These are phyloP conservation scores for Nevesoporus exiguus DNA, from an alignment of 768 basidiomycete species.

Conservation along the genomic window DNA sequence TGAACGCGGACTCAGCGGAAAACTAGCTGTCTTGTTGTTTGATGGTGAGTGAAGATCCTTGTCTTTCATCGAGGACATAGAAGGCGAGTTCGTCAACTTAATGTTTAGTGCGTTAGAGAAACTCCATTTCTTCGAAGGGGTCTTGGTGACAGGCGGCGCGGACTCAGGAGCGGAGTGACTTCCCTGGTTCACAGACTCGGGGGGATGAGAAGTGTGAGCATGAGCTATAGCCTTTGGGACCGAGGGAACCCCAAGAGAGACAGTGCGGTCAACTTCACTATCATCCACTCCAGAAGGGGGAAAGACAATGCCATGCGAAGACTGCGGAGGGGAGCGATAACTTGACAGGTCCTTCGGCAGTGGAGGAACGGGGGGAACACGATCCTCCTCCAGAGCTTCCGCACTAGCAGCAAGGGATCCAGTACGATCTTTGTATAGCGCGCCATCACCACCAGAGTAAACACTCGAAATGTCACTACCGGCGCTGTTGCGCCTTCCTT, in stretches of 20 bases:
- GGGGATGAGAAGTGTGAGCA: conserved; percentile 34
- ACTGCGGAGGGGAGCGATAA: conserved; percentile 66
- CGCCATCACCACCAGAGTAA: conserved; percentile 61
- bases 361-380: conserved; percentile 92
- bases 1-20: conserved; percentile 64
- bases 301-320: conserved; percentile 52
- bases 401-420: conserved; percentile 56
- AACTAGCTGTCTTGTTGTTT: conserved; percentile 46
- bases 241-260: conserved; percentile 51
- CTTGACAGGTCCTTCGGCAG: conserved; percentile 85
- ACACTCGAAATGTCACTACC: conserved; percentile 81
- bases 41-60: conserved; percentile 33
- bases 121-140: conserved; percentile 96
- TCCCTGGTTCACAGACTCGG: conserved; percentile 37
- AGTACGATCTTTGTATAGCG: conserved; percentile 63
- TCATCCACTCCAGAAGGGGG: conserved; percentile 47
- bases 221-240: conserved; percentile 22
- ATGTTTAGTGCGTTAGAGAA: conserved; percentile 83
- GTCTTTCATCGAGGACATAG: conserved; percentile 50
- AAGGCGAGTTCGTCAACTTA: conserved; percentile 65
- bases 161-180: conserved; percentile 42
- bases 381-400: conserved; percentile 56
- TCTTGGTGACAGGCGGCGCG: conserved; percentile 53
- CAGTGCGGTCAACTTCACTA: conserved; percentile 43
- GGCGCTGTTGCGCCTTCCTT: conserved; percentile 72